Evolutionary conservation across 176 grass and related monocot genomes (phyloP).

Genomic region (Cocos nucifera): DNA sequence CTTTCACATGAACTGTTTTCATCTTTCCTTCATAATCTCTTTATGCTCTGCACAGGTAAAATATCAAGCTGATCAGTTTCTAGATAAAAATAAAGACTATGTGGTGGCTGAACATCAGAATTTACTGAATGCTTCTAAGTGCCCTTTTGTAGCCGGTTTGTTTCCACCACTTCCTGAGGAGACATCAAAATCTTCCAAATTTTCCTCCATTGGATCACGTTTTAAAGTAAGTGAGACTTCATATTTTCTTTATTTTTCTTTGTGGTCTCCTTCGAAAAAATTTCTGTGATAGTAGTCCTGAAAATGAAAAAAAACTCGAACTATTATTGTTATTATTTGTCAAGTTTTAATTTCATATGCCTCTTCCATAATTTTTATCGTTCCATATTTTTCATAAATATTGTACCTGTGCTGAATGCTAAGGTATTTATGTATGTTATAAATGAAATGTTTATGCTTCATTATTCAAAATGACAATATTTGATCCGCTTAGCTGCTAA

Average conservation of each 20-base stretch:
- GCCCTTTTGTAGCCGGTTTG: constrained; percentile 66
- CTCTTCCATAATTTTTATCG: constrained; percentile 12
- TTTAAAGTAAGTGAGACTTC: constrained; percentile 51
- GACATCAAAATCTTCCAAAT: constrained; percentile 93
- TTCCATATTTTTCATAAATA: not conserved
- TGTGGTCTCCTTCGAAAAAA: too few relatives aligned
- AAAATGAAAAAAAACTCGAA: too few relatives aligned
- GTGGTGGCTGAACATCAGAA: constrained; percentile 85
- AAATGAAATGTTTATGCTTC: too few relatives aligned
- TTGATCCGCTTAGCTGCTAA: too few relatives aligned
- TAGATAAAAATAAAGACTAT: constrained; percentile 98
- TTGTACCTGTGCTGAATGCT: too few relatives aligned
- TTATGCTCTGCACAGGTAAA: constrained; percentile 42
- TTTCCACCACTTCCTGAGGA: constrained; percentile 64
- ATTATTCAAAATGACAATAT: too few relatives aligned
- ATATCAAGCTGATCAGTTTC: constrained; percentile 81
- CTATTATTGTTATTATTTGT: too few relatives aligned
- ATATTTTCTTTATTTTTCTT: too few relatives aligned
- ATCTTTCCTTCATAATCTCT: constrained; percentile 4
- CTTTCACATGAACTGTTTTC: constrained; percentile 1
- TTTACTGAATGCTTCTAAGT: constrained; percentile 82
- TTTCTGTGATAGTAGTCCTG: too few relatives aligned
- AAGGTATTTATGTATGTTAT: too few relatives aligned
- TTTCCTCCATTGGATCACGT: constrained; percentile 69
- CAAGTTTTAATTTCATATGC: constrained; percentile 7